phyloP scores from a whole-genome alignment of 768 basidiomycete species.

The Tricholoma hemisulphureum region DNA sequence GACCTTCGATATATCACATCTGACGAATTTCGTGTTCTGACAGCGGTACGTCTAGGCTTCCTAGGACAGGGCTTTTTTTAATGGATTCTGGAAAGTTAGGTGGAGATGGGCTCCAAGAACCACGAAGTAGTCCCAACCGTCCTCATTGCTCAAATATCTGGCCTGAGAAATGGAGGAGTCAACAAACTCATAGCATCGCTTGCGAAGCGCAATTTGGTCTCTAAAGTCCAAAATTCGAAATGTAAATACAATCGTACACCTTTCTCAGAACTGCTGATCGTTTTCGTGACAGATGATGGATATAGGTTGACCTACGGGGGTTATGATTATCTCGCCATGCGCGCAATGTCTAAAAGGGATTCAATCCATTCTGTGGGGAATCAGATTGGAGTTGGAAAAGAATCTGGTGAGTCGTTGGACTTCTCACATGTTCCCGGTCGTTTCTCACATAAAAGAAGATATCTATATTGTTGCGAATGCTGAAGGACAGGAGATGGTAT shows the following conservation, averaged over 20 bases:
- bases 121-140: constrained; percentile 92
- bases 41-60: constrained; percentile 59
- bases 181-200: constrained; percentile 90
- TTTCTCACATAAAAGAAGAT: constrained; percentile 44
- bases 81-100: constrained; percentile 45
- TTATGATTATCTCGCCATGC: constrained; percentile 95
- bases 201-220: constrained; percentile 88
- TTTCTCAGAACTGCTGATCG: not conserved
- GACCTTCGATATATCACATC: constrained; percentile 90
- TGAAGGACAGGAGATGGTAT: constrained; percentile 81
- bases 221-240: constrained; percentile 87
- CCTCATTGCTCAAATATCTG: constrained; percentile 89
- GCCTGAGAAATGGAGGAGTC: constrained; percentile 88
- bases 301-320: constrained; percentile 97
- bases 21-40: constrained; percentile 94
- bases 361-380: constrained; percentile 91
- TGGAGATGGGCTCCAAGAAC: constrained; percentile 97
- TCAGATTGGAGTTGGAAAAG: constrained; percentile 98
- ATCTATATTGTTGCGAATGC: constrained; percentile 87
- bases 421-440: not conserved
- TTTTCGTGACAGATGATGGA: constrained; percentile 78
- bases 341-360: constrained; percentile 87
- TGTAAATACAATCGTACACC: constrained; percentile 45
- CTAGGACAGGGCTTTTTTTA: not conserved
- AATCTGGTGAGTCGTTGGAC: constrained; percentile 66